Percentiles rank a stretch among this genome's conserved stretches.
These are phyloP conservation scores for Phytophthora citricola DNA, from an alignment of 352 stramenopile species.

Conservation along the genomic window DNA sequence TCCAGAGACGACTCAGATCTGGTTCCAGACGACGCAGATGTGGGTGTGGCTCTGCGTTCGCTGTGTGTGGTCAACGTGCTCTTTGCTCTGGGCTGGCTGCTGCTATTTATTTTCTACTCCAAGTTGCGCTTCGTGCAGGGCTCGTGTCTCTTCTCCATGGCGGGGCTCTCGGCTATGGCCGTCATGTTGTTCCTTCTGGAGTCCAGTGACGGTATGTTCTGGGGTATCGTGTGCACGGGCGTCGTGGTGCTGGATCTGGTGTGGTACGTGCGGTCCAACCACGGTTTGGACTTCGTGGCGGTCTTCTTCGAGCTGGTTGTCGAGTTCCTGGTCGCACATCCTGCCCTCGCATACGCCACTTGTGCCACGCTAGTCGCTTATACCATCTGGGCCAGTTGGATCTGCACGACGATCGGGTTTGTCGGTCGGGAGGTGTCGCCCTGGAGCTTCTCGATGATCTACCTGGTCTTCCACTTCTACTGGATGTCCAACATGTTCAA, in stretches of 20 bases:
- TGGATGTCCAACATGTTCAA: conserved; percentile 91
- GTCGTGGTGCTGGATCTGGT: conserved; percentile 62
- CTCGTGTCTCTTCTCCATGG: conserved; percentile 71
- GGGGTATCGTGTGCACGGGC: conserved; percentile 49
- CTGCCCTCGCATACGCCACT: conserved; percentile 64
- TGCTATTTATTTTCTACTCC: conserved; percentile 78
- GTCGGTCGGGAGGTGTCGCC: conserved; percentile 66
- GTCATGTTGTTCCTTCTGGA: conserved; percentile 64
- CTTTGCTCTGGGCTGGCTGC: conserved; percentile 71
- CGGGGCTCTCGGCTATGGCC: conserved; percentile 57
- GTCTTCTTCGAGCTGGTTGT: conserved; percentile 88
- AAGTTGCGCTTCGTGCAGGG: conserved; percentile 79
- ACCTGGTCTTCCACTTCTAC: conserved; percentile 88
- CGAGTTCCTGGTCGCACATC: conserved; percentile 64
- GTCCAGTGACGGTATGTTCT: conserved; percentile 52
- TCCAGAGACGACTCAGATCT: conserved; percentile 18
- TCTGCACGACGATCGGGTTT: conserved; percentile 79
- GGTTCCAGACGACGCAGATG: conserved; percentile 44
- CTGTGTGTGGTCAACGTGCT: conserved; percentile 77
- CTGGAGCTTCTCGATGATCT: conserved; percentile 76
- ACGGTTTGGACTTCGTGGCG: conserved; percentile 80
- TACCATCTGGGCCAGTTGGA: conserved; percentile 82
- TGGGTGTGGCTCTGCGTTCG: conserved; percentile 64
- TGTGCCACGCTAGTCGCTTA: conserved; percentile 60
- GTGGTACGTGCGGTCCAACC: conserved; percentile 75